Conservation (phyloP, 2,329 filamentous ascomycete species). For the Talaromyces albobiverticillius region DNA sequence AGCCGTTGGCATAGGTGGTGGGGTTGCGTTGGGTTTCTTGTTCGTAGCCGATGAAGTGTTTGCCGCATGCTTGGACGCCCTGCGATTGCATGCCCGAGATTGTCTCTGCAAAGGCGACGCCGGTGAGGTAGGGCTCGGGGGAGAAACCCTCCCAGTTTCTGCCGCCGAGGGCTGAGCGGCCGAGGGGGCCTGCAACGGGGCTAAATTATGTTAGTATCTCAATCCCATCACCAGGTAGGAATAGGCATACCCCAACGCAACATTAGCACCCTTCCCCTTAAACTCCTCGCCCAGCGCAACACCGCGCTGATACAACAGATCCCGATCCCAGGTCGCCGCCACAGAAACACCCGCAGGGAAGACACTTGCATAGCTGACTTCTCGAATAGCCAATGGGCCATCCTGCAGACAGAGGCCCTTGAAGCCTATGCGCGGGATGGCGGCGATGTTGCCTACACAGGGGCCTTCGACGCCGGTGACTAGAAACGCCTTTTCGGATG, state of each 20-base stretch:
- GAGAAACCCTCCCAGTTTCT: constrained; percentile 47
- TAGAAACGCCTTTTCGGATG: constrained; percentile 20
- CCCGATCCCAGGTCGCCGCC: constrained; percentile 60
- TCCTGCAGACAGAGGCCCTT: constrained; percentile 40
- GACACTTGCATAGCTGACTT: constrained; percentile 66
- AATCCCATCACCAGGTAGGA: neutral
- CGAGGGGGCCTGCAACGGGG: constrained; percentile 35
- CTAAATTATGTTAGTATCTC: neutral
- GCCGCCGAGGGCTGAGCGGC: constrained; percentile 36
- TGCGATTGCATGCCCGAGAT: constrained; percentile 40
- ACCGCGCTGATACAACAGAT: constrained; percentile 53
- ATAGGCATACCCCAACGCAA: constrained; percentile 39
- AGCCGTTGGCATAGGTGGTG: constrained; percentile 37
- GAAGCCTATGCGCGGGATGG: constrained; percentile 31
- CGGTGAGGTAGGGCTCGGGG: constrained; percentile 44
- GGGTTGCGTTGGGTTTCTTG: constrained; percentile 65
- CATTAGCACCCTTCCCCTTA: constrained; percentile 33
- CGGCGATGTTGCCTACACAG: constrained; percentile 36
- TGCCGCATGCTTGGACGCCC: constrained; percentile 54
- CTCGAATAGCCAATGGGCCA: constrained; percentile 56
- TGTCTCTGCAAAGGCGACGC: constrained; percentile 39
- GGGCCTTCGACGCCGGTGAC: constrained; percentile 25
- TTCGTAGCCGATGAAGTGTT: constrained; percentile 62
- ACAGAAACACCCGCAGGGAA: constrained; percentile 72
- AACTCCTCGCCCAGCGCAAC: constrained; percentile 54